phyloP scores from a whole-genome alignment of 73 alveolate species.

The Durusdinium trenchii region DNA sequence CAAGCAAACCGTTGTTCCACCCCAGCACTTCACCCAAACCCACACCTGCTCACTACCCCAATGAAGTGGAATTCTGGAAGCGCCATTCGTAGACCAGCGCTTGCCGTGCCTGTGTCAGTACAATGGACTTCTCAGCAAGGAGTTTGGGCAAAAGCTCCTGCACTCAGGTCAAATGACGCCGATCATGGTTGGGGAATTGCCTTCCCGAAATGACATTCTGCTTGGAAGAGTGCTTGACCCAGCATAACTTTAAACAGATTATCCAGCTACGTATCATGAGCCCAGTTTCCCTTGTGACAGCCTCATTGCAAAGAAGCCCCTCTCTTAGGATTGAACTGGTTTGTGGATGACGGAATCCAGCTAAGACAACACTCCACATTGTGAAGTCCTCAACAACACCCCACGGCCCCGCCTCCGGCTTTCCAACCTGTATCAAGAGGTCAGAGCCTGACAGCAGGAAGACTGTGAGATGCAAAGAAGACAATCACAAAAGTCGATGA shows the following conservation, averaged over 20 bases:
- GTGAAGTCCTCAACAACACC: not conserved
- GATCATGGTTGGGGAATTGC: not conserved
- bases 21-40: too few relatives aligned
- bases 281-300: not conserved
- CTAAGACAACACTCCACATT: too few relatives aligned
- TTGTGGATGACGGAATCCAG: too few relatives aligned
- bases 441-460: constrained; percentile 92
- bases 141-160: constrained; percentile 71
- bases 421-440: constrained; percentile 78
- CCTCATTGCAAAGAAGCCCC: not conserved
- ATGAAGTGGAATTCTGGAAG: too few relatives aligned
- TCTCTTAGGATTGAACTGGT: too few relatives aligned
- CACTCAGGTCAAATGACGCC: not conserved
- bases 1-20: too few relatives aligned
- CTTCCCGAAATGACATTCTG: not conserved
- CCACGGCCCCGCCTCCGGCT: constrained; percentile 45
- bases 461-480: too few relatives aligned
- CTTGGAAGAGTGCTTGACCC: not conserved
- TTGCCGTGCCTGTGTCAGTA: constrained; percentile 79
- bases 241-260: not conserved
- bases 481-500: too few relatives aligned
- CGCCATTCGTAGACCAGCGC: too few relatives aligned
- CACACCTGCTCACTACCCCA: too few relatives aligned
- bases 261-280: not conserved
- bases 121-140: constrained; percentile 37